A percentile compares a stretch with the other conserved stretches of the same genome.
Conservation (phyloP, 495 filamentous ascomycete species). For the Pyronema omphalodes region DNA sequence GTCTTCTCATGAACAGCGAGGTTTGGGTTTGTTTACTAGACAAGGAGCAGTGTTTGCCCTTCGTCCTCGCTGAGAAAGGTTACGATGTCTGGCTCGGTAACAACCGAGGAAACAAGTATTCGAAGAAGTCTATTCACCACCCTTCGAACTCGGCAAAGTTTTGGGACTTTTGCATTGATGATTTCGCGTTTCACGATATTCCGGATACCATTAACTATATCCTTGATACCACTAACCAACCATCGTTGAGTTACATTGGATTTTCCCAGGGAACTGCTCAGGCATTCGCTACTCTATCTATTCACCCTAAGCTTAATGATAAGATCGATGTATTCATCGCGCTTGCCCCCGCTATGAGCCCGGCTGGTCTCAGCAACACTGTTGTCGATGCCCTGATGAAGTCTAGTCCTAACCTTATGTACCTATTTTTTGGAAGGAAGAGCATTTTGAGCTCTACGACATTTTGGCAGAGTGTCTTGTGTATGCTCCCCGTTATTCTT, state of each 20-base stretch:
- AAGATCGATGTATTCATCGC: slow-evolving; percentile 94
- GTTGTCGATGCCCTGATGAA: slow-evolving; percentile 87
- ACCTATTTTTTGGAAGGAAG: slow-evolving; percentile 83
- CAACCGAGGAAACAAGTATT: slow-evolving; percentile 96
- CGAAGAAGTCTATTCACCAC: slow-evolving; percentile 65
- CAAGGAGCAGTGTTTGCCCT: slow-evolving; percentile 65
- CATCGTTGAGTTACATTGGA: slow-evolving; percentile 84
- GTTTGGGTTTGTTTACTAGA: slow-evolving; percentile 93
- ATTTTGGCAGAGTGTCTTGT: slow-evolving; percentile 88
- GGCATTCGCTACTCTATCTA: slow-evolving; percentile 84
- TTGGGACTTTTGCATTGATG: slow-evolving; percentile 95
- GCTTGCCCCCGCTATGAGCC: slow-evolving; percentile 92
- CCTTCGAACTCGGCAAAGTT: slow-evolving; percentile 61
- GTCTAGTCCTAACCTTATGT: slow-evolving; percentile 81
- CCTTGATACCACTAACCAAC: slow-evolving; percentile 59
- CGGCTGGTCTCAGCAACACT: slow-evolving; percentile 63
- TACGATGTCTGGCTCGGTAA: slow-evolving; percentile 98
- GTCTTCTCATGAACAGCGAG: slow-evolving; percentile 94
- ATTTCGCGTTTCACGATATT: slow-evolving; percentile 96
- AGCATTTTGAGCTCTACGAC: slow-evolving; percentile 83
- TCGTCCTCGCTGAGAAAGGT: slow-evolving; percentile 73
- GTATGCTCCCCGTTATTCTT: slow-evolving; percentile 5
- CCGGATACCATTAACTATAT: slow-evolving; percentile 88
- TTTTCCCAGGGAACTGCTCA: slow-evolving; percentile 96
- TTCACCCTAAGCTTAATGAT: slow-evolving; percentile 80